phyloP scores from a whole-genome alignment of 345 rosid species.

The Eucalyptus grandis region DNA sequence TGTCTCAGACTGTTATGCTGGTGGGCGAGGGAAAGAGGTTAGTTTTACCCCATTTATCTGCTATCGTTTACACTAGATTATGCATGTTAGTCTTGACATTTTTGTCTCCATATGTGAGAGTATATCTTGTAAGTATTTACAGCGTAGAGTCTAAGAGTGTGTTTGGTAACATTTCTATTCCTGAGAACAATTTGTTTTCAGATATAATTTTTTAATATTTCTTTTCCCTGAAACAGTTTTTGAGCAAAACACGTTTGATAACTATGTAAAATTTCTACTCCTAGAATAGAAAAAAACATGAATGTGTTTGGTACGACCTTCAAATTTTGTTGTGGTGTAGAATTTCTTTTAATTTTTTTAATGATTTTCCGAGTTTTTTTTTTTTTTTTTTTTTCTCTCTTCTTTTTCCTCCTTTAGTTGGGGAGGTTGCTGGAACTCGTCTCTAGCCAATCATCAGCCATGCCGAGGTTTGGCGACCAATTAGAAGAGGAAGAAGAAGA shows the following conservation, averaged over 20 bases:
- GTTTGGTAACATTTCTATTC: fast-evolving
- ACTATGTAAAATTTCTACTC: no score
- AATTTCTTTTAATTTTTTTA: no score
- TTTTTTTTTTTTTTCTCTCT: no score
- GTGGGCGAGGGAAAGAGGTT: slow-evolving; percentile 61
- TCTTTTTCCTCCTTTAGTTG: no score
- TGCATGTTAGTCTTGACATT: background rate
- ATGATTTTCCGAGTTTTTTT: no score
- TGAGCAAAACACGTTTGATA: no score
- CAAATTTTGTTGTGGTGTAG: no score
- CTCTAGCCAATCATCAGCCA: no score
- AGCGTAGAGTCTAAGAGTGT: background rate
- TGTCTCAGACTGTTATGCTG: slow-evolving; percentile 43
- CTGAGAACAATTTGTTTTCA: fast-evolving
- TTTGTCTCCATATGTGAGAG: background rate
- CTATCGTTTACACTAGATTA: background rate
- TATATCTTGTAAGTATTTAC: background rate
- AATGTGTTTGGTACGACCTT: fast-evolving
- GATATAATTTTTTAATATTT: no score
- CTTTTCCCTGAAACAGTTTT: fast-evolving
- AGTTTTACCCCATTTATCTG: background rate
- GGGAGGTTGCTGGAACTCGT: no score
- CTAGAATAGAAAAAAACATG: no score
- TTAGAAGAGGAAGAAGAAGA: no score
- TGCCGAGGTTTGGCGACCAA: fast-evolving